Evolutionary conservation across 1,139 yeast species (phyloP).

Genomic region (Yamadazyma buinensis): DNA sequence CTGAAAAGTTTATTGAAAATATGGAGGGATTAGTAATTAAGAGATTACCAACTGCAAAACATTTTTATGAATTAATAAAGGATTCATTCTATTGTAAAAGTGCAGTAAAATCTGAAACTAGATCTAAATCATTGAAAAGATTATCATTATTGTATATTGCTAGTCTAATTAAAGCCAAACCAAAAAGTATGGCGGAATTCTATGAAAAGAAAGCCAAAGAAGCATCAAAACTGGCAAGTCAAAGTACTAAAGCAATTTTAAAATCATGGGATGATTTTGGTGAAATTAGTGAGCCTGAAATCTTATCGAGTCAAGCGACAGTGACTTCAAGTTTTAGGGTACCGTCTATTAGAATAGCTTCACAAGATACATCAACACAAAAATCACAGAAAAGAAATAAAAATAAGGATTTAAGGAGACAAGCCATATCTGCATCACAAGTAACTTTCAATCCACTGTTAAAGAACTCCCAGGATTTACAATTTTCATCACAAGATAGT

Average conservation of each 20-base stretch:
- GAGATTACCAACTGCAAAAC: slow-evolving; percentile 7
- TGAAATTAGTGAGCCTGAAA: slow-evolving; percentile 5
- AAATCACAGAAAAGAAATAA: slow-evolving; percentile 4
- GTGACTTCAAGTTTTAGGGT: slow-evolving; percentile 7
- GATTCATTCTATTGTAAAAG: slow-evolving; percentile 9
- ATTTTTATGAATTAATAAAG: slow-evolving; percentile 8
- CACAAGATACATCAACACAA: slow-evolving; percentile 16
- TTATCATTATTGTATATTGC: slow-evolving; percentile 21
- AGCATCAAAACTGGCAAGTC: slow-evolving; percentile 15
- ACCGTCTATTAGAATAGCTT: slow-evolving; percentile 22
- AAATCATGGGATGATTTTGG: slow-evolving; percentile 24
- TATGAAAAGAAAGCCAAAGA: slow-evolving; percentile 11
- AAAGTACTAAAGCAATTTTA: slow-evolving; percentile 20
- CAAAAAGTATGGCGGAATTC: slow-evolving; percentile 9
- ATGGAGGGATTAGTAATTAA: too few relatives aligned
- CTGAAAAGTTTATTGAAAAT: slow-evolving; percentile 1
- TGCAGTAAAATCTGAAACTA: slow-evolving; percentile 13
- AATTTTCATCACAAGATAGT: slow-evolving; percentile 1
- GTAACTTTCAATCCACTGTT: not conserved
- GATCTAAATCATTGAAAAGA: slow-evolving; percentile 13
- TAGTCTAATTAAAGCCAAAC: slow-evolving; percentile 23
- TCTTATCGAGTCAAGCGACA: not conserved
- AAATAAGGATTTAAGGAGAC: slow-evolving; percentile 8
- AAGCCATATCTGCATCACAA: slow-evolving; percentile 3
- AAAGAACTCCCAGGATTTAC: not conserved